Conservation (phyloP, 805 yeast species). For the Wickerhamiella spandovensis region DNA sequence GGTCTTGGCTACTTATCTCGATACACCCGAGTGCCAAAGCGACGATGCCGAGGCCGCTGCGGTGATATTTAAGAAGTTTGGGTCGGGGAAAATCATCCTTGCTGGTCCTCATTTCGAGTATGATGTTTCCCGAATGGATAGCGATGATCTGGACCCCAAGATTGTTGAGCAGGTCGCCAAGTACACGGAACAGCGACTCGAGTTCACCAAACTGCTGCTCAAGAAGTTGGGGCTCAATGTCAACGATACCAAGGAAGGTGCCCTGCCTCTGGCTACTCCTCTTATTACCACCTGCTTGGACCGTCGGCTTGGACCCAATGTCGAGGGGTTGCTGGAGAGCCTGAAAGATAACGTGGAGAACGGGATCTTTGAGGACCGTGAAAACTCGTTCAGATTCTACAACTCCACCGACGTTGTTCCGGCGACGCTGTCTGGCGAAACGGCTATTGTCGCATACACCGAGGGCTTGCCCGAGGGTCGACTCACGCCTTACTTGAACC, state of each 20-base stretch:
- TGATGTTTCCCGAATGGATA: constrained; percentile 29
- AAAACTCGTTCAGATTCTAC: constrained; percentile 40
- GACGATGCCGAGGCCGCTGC: constrained; percentile 40
- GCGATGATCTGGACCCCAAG: constrained; percentile 23
- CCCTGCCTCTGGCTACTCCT: constrained; percentile 60
- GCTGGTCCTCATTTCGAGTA: constrained; percentile 90
- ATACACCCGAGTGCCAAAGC: not conserved
- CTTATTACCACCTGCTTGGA: constrained; percentile 24
- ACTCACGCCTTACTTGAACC: constrained; percentile 62
- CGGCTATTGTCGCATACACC: constrained; percentile 36
- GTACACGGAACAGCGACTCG: constrained; percentile 36
- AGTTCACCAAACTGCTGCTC: constrained; percentile 46
- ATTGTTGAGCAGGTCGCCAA: constrained; percentile 32
- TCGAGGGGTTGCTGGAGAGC: constrained; percentile 24
- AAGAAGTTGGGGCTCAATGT: constrained; percentile 54
- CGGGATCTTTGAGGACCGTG: constrained; percentile 35
- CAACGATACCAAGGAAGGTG: constrained; percentile 33
- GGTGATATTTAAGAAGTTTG: constrained; percentile 50
- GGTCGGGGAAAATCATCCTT: constrained; percentile 62
- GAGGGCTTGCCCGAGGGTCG: constrained; percentile 35
- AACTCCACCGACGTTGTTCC: not conserved
- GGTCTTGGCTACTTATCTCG: constrained; percentile 51
- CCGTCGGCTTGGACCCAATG: constrained; percentile 12
- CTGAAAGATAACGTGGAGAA: constrained; percentile 14
- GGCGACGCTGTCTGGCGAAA: constrained; percentile 29